Evolutionary conservation across 2,329 filamentous ascomycete genomes (phyloP).

Genomic region (Cercospora sesami): DNA sequence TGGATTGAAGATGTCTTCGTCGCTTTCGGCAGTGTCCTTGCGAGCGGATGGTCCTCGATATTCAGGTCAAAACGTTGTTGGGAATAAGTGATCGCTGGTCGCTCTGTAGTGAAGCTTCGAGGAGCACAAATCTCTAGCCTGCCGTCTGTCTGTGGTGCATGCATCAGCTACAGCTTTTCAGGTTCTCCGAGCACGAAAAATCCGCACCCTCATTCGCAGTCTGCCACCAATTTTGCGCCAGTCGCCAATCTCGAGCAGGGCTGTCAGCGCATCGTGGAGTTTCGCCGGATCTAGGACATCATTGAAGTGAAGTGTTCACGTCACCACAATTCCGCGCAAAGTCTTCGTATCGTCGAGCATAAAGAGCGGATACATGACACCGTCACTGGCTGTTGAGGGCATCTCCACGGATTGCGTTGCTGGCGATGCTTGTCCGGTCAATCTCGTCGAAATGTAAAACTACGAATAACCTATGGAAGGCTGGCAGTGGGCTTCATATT

Average conservation of each 20-base stretch:
- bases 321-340: slow-evolving; percentile 7
- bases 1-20: not conserved
- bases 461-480: too few species aligned
- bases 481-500: too few species aligned
- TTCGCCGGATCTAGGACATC: slow-evolving; percentile 18
- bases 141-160: too few species aligned
- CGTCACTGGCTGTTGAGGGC: not conserved
- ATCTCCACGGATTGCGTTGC: too few species aligned
- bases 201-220: not conserved
- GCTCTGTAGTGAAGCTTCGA: too few species aligned
- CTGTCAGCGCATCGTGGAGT: slow-evolving; percentile 31
- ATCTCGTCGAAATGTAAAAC: not conserved
- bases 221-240: slow-evolving; percentile 6
- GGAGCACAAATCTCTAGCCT: too few species aligned
- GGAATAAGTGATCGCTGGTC: too few species aligned
- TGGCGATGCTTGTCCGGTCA: too few species aligned
- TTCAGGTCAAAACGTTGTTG: too few species aligned
- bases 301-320: slow-evolving; percentile 21
- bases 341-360: slow-evolving; percentile 13
- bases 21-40: not conserved
- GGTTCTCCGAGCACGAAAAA: too few species aligned
- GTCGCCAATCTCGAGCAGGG: slow-evolving; percentile 4
- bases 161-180: too few species aligned
- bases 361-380: slow-evolving; percentile 24
- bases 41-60: not conserved